A percentile compares a stretch with the other conserved stretches of the same genome.
phyloP scores from a whole-genome alignment of 768 basidiomycete species.

The Botryobasidium botryosum region DNA sequence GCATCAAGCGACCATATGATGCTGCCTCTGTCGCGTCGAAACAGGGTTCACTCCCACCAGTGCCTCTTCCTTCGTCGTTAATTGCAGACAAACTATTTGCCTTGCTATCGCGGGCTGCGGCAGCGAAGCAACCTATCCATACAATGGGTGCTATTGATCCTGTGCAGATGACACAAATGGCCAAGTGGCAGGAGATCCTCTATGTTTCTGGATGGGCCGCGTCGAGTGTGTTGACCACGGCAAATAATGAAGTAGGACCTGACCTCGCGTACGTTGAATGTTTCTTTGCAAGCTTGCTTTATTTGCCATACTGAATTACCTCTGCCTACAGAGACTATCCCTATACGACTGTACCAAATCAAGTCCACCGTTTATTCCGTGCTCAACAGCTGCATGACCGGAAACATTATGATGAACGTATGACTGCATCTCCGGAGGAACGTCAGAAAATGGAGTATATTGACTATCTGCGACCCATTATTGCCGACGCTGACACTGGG shows the following conservation, averaged over 20 bases:
- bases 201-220: conserved; percentile 92
- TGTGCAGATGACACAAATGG: conserved; percentile 92
- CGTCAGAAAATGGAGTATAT: conserved; percentile 58
- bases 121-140: conserved; percentile 53
- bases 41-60: conserved; percentile 70
- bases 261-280: conserved; percentile 48
- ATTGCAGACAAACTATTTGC: conserved; percentile 75
- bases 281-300: not conserved
- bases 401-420: conserved; percentile 80
- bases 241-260: conserved; percentile 81
- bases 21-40: conserved; percentile 69
- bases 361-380: conserved; percentile 80
- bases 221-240: conserved; percentile 73
- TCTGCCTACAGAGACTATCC: conserved; percentile 58
- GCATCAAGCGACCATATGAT: conserved; percentile 63
- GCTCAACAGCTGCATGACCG: conserved; percentile 86
- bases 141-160: conserved; percentile 92
- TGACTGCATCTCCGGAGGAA: conserved; percentile 43
- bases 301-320: not conserved
- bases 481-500: conserved; percentile 94
- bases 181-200: conserved; percentile 63
- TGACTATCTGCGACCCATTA: conserved; percentile 82
- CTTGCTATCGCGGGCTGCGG: conserved; percentile 43
- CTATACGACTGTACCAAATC: conserved; percentile 91
- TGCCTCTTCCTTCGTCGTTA: conserved; percentile 58